These are phyloP conservation scores for Trametes sanguinea DNA, from an alignment of 768 basidiomycete species.

Conservation along the genomic window DNA sequence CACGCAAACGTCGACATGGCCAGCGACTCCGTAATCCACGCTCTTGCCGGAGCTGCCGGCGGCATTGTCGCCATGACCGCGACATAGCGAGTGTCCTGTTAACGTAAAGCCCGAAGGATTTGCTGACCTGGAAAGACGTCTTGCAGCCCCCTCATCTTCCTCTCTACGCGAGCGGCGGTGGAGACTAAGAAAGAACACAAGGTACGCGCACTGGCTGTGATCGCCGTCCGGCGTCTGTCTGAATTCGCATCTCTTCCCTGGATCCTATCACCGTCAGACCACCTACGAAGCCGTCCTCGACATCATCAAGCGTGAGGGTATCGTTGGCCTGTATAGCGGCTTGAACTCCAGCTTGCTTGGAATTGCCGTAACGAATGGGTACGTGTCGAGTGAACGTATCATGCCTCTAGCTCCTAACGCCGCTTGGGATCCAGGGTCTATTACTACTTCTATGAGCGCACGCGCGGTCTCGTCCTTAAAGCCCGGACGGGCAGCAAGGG, in stretches of 20 bases:
- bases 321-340: slow-evolving; percentile 84
- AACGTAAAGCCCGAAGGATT: too few species aligned
- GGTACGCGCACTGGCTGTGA: slow-evolving; percentile 41
- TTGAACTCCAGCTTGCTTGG: slow-evolving; percentile 83
- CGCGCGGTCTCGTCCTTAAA: slow-evolving; percentile 53
- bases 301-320: slow-evolving; percentile 82
- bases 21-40: slow-evolving; percentile 79
- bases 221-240: neutral
- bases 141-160: slow-evolving; percentile 81
- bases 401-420: neutral
- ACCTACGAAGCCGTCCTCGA: slow-evolving; percentile 67
- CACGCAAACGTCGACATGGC: slow-evolving; percentile 26
- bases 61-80: slow-evolving; percentile 91
- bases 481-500: slow-evolving; percentile 62
- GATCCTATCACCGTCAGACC: slow-evolving; percentile 43
- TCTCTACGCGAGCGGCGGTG: slow-evolving; percentile 93
- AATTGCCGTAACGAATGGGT: slow-evolving; percentile 94
- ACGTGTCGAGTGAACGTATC: slow-evolving; percentile 24
- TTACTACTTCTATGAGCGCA: slow-evolving; percentile 88
- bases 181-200: slow-evolving; percentile 78
- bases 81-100: slow-evolving; percentile 63
- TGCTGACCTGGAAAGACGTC: neutral
- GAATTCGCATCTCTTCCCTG: slow-evolving; percentile 1
- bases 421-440: slow-evolving; percentile 62
- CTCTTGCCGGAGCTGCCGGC: slow-evolving; percentile 86